Base-by-base conservation (phyloP, 2,329 filamentous ascomycete genomes). In the Botrytis hyacinthi region DNA sequence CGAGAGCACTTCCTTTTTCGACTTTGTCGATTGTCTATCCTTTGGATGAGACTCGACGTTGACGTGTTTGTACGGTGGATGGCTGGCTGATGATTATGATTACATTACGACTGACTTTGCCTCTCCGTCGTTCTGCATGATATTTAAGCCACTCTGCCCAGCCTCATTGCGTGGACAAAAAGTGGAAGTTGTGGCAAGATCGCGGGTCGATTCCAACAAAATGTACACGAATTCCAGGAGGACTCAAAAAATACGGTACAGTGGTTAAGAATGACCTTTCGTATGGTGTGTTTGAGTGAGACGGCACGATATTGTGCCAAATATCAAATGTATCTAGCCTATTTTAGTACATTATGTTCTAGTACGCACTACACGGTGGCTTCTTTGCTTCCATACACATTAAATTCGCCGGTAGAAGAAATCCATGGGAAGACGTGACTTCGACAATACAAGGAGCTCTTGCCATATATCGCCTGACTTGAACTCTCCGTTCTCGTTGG, bases 101-200 rank as follows among this genome's bases (percentile, higher is more conserved):
- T 22, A 4, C 26, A 16, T 42, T 4, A 68, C 42, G 35, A 68
- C 29, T 42, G 35, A 68, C 29, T 42, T 40, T 40, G 51, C 51
- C 16, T 54, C 54, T 57, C 35, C 35, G 9, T 42, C 48, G 32
- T 35, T 68, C 22, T 57, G 66, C 65, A 68, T 54, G 26, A 54
- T 68, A 16, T 4, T 26, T 20, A 14, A 42, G 65, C 46, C 35
- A 68, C 65, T 40, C 46, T 40, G 7, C 48, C n/a, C 46, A 68
- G 46, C 46, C 65, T 68, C 48, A 68, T 68, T 42, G 35, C 46
- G 35, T 68, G 22, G 35, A 68, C 46, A 42, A 40, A 40, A 67
- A 20, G 14, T 46, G 16, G 46, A 67, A 65, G 61, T 46, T 46
- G 61, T 65, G 44, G 44, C 32, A n/a, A 51, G 44, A 51, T 67